Percentiles rank a stretch among this genome's conserved stretches.
Conservation (phyloP, 2,329 filamentous ascomycete genomes). For the Chaetomium olivaceum region DNA sequence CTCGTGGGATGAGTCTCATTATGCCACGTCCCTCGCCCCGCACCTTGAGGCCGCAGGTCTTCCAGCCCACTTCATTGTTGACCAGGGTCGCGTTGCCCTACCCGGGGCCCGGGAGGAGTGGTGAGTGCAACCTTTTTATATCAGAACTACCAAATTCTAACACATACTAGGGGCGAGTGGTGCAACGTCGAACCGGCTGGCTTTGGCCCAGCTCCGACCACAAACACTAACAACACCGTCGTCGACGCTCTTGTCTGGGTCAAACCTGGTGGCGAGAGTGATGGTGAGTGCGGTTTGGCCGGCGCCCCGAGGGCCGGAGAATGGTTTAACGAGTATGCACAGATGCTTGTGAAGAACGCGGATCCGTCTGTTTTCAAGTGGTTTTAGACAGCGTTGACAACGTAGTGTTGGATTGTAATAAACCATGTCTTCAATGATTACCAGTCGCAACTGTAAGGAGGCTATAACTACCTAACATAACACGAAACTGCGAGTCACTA, state of each 20-base stretch:
- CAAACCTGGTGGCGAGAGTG: conserved; percentile 48
- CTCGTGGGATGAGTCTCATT: conserved; percentile 46
- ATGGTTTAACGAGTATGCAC: conserved; percentile 47
- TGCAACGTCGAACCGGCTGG: conserved; percentile 46
- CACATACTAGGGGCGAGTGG: conserved; percentile 41
- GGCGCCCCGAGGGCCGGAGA: conserved; percentile 43
- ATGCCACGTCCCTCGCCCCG: conserved; percentile 42
- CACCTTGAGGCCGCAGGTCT: conserved; percentile 43
- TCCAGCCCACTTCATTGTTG: conserved; percentile 48
- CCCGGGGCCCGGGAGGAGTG: conserved; percentile 42
- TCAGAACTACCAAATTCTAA: background rate
- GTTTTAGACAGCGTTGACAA: conserved; percentile 4
- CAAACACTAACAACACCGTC: conserved; percentile 39
- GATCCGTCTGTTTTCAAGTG: conserved; percentile 30
- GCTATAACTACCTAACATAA: no score
- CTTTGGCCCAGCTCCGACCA: conserved; percentile 42
- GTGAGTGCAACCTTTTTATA: conserved; percentile 21
- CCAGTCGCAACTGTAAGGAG: no score
- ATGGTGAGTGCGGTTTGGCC: conserved; percentile 43
- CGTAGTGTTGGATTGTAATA: background rate
- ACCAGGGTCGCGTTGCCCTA: conserved; percentile 45
- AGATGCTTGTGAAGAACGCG: conserved; percentile 45
- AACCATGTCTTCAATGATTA: background rate
- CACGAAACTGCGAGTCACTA: no score
- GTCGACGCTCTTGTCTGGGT: conserved; percentile 49